phyloP scores from a whole-genome alignment of 2,329 filamentous ascomycete species.

The Fusarium sacchari region DNA sequence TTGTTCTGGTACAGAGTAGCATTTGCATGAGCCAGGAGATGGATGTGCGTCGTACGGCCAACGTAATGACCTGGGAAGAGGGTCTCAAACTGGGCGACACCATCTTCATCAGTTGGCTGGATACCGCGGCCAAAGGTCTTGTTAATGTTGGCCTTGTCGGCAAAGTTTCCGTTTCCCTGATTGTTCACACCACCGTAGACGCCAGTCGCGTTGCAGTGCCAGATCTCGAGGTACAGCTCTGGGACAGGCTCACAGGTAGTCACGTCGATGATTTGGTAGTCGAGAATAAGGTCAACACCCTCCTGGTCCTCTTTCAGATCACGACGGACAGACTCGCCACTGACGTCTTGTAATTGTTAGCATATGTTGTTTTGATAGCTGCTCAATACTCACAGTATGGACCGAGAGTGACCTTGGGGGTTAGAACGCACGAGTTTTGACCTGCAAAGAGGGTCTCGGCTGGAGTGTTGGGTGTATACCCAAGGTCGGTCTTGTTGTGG shows the following conservation, averaged over 20 bases:
- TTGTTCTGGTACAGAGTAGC: constrained; percentile 47
- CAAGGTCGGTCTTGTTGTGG: constrained; percentile 51
- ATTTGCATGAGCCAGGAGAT: constrained; percentile 53
- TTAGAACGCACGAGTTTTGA: constrained; percentile 57
- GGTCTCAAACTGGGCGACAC: constrained; percentile 55
- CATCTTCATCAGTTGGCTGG: constrained; percentile 53
- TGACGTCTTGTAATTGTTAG: constrained; percentile 34
- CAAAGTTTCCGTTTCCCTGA: constrained; percentile 56
- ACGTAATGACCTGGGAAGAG: constrained; percentile 58
- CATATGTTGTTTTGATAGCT: rapidly evolving
- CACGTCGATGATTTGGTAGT: constrained; percentile 57
- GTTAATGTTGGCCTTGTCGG: constrained; percentile 45
- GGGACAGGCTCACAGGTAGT: constrained; percentile 55
- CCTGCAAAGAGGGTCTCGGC: constrained; percentile 50
- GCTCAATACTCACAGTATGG: constrained; percentile 49
- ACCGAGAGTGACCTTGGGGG: constrained; percentile 61
- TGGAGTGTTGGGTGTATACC: constrained; percentile 47
- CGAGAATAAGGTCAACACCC: constrained; percentile 54
- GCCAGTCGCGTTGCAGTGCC: constrained; percentile 59
- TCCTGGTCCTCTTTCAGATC: constrained; percentile 54
- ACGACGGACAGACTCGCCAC: constrained; percentile 46
- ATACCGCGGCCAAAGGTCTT: constrained; percentile 49
- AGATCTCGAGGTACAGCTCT: constrained; percentile 56
- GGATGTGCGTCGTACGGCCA: constrained; percentile 59
- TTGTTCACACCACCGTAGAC: constrained; percentile 55